Percentiles rank a stretch among this genome's conserved stretches.
Evolutionary conservation across 208 protist species (phyloP).

Genomic region (Dictyostelium gargantuum): DNA sequence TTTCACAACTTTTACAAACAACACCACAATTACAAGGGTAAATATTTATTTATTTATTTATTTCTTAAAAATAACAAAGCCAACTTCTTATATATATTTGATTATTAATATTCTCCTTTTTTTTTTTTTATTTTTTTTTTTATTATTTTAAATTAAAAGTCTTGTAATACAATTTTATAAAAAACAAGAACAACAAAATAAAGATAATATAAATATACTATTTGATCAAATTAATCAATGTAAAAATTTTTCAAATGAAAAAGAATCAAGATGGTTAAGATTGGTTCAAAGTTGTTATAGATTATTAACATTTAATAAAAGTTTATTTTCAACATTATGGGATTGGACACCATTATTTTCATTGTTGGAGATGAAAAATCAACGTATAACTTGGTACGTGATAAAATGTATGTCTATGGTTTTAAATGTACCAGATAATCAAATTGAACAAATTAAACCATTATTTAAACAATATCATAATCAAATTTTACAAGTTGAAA

Average conservation of each 20-base stretch:
- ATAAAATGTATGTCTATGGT: slow-evolving; percentile 54
- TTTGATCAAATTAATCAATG: slow-evolving; percentile 27
- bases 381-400: slow-evolving; percentile 46
- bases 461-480: slow-evolving; percentile 39
- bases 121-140: neutral
- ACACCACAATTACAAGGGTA: slow-evolving; percentile 50
- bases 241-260: neutral
- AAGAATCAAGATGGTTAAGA: neutral
- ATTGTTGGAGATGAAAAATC: slow-evolving; percentile 29
- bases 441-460: neutral
- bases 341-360: slow-evolving; percentile 72
- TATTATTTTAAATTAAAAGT: too few relatives aligned
- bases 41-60: neutral
- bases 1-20: slow-evolving; percentile 41
- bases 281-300: slow-evolving; percentile 31
- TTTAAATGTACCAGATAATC: slow-evolving; percentile 30
- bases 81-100: neutral
- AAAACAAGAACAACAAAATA: neutral
- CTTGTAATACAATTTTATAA: slow-evolving; percentile 49
- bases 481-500: slow-evolving; percentile 21
- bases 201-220: neutral
- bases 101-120: neutral
- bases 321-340: slow-evolving; percentile 40
- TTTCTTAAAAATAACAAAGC: neutral
- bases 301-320: slow-evolving; percentile 35